Conservation (phyloP, 1,139 yeast genomes). For the Yamadazyma pseudoaaseri region DNA sequence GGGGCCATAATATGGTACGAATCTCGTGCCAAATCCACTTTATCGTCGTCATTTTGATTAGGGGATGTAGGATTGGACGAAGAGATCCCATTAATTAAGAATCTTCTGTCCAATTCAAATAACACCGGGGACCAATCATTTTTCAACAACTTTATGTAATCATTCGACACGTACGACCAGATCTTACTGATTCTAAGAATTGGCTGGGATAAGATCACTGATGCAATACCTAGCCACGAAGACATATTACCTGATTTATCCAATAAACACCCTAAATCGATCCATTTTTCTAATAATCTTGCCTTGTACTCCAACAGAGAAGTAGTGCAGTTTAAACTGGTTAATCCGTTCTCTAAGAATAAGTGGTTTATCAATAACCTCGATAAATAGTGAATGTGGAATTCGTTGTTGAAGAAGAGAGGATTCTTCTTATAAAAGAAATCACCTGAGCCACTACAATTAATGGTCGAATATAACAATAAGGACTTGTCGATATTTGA, state of each 20-base stretch:
- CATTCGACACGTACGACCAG: conserved; percentile 73
- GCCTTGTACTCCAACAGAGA: conserved; percentile 53
- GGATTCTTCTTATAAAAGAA: conserved; percentile 44
- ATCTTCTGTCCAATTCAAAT: conserved; percentile 80
- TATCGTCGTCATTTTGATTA: conserved; percentile 10
- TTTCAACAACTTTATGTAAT: conserved; percentile 59
- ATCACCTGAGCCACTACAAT: conserved; percentile 18
- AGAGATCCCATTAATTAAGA: conserved; percentile 42
- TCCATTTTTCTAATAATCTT: conserved; percentile 75
- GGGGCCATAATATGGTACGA: conserved; percentile 82
- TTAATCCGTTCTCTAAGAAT: conserved; percentile 43
- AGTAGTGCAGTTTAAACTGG: conserved; percentile 15
- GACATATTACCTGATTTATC: conserved; percentile 91
- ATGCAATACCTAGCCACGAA: conserved; percentile 90
- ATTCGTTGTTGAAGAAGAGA: conserved; percentile 61
- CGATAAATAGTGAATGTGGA: conserved; percentile 75
- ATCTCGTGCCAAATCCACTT: conserved; percentile 24
- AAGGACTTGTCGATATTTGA: conserved; percentile 57
- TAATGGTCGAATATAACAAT: conserved; percentile 31
- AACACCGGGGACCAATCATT: conserved; percentile 95
- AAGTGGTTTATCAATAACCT: conserved; percentile 70
- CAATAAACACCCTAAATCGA: conserved; percentile 73
- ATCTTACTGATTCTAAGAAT: conserved; percentile 68
- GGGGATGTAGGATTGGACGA: conserved; percentile 16
- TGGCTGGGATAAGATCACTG: conserved; percentile 80